phyloP scores from a whole-genome alignment of 2,329 filamentous ascomycete species.

The Tolypocladium amazonense region DNA sequence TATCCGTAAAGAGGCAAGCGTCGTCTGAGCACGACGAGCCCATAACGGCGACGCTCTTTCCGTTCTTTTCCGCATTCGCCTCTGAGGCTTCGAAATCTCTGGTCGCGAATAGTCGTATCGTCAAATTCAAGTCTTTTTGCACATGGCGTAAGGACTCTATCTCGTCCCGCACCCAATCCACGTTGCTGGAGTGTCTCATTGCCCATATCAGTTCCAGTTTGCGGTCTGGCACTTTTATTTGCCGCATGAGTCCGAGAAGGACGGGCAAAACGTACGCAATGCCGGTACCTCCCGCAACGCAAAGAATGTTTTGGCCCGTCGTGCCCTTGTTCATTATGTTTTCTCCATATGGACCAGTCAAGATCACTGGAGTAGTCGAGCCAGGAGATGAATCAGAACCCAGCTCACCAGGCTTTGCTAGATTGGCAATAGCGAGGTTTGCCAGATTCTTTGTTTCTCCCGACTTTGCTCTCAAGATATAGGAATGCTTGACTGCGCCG shows the following conservation, averaged over 20 bases:
- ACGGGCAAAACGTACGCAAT: constrained; percentile 28
- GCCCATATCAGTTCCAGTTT: constrained; percentile 56
- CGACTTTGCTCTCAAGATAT: constrained; percentile 45
- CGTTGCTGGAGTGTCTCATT: constrained; percentile 41
- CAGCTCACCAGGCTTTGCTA: constrained; percentile 10
- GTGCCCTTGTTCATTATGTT: constrained; percentile 30
- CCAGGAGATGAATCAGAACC: constrained; percentile 2
- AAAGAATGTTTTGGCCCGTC: constrained; percentile 27
- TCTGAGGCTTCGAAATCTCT: constrained; percentile 24
- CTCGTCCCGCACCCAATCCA: constrained; percentile 49
- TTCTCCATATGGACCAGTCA: constrained; percentile 55
- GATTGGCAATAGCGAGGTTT: constrained; percentile 27
- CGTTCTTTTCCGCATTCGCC: constrained; percentile 6
- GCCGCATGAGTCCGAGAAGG: constrained; percentile 20
- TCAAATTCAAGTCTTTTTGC: constrained; percentile 29
- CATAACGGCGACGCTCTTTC: constrained; percentile 7
- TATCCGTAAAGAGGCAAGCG: constrained; percentile 15
- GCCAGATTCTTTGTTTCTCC: constrained; percentile 51
- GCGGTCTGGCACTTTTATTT: constrained; percentile 33
- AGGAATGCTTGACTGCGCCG: constrained; percentile 37
- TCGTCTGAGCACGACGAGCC: constrained; percentile 15
- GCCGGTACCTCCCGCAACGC: constrained; percentile 28
- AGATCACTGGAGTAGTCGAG: constrained; percentile 41
- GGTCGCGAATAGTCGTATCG: constrained; percentile 49
- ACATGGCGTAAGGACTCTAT: constrained; percentile 34